Evolutionary conservation across 2,329 filamentous ascomycete genomes (phyloP).

Genomic region (Thielaviopsis punctulata): DNA sequence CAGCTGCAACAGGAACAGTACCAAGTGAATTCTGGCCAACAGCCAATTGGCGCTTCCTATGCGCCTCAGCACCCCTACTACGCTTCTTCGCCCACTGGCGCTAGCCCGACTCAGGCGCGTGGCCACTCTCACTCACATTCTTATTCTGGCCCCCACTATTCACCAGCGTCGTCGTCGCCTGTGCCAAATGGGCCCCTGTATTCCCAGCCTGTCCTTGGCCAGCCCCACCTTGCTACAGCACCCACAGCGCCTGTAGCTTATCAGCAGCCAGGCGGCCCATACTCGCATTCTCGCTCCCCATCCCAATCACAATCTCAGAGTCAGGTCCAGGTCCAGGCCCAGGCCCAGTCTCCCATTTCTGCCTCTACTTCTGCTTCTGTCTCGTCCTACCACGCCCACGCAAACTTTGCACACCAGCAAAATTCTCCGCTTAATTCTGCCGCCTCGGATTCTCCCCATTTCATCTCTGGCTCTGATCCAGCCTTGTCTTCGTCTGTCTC

Average conservation of each 20-base stretch:
- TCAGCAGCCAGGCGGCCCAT: neutral
- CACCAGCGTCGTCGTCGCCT: neutral
- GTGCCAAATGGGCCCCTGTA: slow-evolving; percentile 7
- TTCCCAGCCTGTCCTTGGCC: slow-evolving; percentile 3
- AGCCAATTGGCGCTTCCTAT: slow-evolving; percentile 13
- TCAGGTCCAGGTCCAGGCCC: neutral
- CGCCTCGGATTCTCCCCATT: neutral
- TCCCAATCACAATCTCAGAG: slow-evolving; percentile 3
- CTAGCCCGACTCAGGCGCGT: slow-evolving; percentile 10
- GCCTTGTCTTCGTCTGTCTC: neutral
- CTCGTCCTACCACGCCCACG: slow-evolving; percentile 2
- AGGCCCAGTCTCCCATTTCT: neutral
- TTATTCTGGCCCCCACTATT: neutral
- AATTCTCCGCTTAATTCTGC: neutral
- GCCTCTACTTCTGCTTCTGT: neutral
- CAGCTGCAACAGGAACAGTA: neutral
- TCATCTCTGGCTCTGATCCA: neutral
- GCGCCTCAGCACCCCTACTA: slow-evolving; percentile 3
- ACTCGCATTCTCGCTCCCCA: neutral
- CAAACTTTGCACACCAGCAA: neutral
- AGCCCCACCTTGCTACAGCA: slow-evolving; percentile 6
- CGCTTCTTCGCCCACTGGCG: slow-evolving; percentile 6
- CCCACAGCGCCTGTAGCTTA: neutral
- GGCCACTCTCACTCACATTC: slow-evolving; percentile 6
- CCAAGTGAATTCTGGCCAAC: slow-evolving; percentile 14